Evolutionary conservation across 2,329 filamentous ascomycete genomes (phyloP), one percentile per base, ranked within the genome.

Genomic region (Cyphellophora europaea): DNA sequence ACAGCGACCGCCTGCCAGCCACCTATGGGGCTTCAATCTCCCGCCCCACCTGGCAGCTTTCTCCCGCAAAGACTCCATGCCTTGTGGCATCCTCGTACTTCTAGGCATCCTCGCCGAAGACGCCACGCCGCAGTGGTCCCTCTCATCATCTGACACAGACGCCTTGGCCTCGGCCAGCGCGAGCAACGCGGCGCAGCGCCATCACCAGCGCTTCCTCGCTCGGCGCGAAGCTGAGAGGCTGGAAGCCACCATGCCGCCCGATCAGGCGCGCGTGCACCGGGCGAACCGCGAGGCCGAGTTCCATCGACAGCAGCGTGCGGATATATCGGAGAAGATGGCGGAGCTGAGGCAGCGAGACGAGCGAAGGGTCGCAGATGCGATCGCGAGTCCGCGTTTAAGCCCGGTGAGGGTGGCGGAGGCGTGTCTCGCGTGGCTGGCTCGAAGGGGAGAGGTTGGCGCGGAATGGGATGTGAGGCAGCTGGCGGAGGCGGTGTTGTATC

Each of bases 71-170:
- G 49, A 53, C 33, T 44, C 47, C 3, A 40, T 53, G 6, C 51
- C 51, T 11, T 53, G 50, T 36, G 51, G 51, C 19, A 36, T 53
- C 13, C 48, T 54, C 46, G 52, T 52, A 5, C 32, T 51, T 6
- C 44, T 54, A 3, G 49, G 42, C 10, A 38, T 54, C 11, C 42
- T 54, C 19, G 34, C 42, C 13, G 41, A 48, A 30, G 42, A 42
- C 18, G 49, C 50, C n/a, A 38, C 51, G 3, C 49, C 52, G 10
- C 46, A 48, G 12, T 54, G 50, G 51, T 45, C 44, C 10, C n/a
- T n/a, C n/a, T n/a, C n/a, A n/a, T n/a, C n/a, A n/a, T 40, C 30
- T 5, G 31, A 46, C 12, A 37, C 27, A 5, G 35, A 39, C 3
- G 13, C 30, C 11, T 12, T 16, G 3, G 28, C 38, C 4, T 41